A percentile compares a stretch with the other conserved stretches of the same genome.
These are phyloP conservation scores for Obelidium mucronatum DNA, from an alignment of 192 early-diverging fungal species.

Conservation along the genomic window DNA sequence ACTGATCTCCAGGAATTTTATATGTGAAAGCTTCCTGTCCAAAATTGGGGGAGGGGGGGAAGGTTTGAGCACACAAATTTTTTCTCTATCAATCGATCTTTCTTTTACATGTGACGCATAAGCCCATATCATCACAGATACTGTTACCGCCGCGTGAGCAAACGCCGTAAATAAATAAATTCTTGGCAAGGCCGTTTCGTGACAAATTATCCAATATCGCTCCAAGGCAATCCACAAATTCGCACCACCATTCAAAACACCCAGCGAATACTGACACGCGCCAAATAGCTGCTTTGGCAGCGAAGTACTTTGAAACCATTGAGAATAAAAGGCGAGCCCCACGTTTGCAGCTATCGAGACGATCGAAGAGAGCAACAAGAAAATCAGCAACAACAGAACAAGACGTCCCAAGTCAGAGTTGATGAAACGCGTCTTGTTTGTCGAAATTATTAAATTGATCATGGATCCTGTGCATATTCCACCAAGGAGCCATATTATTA, in stretches of 20 bases:
- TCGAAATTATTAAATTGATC: too few species aligned
- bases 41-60: too few species aligned
- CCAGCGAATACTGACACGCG: not conserved
- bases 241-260: not conserved
- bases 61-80: too few species aligned
- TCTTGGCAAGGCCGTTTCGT: not conserved
- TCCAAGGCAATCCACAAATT: not conserved
- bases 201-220: not conserved
- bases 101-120: not conserved
- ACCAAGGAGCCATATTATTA: too few species aligned
- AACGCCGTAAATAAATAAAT: not conserved
- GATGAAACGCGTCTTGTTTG: too few species aligned
- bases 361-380: not conserved
- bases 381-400: not conserved
- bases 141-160: not conserved
- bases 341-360: not conserved
- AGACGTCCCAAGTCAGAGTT: not conserved
- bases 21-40: too few species aligned
- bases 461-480: too few species aligned
- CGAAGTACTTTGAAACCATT: not conserved
- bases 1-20: not conserved
- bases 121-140: not conserved
- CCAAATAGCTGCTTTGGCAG: not conserved
- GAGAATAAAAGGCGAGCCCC: not conserved
- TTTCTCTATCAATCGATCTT: not conserved